Percentiles rank a stretch among this genome's conserved stretches.
phyloP scores from a whole-genome alignment of 148 eudicot species.

The Gaultheria prostrata region DNA sequence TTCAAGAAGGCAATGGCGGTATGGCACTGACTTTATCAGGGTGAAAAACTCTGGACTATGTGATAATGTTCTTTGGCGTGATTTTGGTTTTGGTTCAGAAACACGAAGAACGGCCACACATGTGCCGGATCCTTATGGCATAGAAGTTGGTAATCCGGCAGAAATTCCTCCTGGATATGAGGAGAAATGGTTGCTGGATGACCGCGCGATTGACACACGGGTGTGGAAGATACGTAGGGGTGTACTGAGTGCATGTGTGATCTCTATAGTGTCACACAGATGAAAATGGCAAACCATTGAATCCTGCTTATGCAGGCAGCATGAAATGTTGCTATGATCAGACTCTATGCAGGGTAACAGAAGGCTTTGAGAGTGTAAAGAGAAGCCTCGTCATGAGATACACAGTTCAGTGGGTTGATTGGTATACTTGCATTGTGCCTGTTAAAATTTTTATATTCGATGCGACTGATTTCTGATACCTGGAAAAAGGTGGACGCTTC shows the following conservation, averaged over 20 bases:
- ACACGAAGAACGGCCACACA: conserved; percentile 68
- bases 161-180: conserved; percentile 73
- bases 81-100: conserved; percentile 87
- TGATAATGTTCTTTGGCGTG: conserved; percentile 44
- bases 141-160: conserved; percentile 66
- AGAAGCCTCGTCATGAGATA: conserved; percentile 60
- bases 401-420: conserved; percentile 63
- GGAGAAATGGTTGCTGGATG: conserved; percentile 74
- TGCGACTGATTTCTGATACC: conserved; percentile 47
- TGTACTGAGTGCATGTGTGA: conserved; percentile 91
- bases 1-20: conserved; percentile 16
- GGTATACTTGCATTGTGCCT: conserved; percentile 61
- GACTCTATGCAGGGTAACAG: conserved; percentile 55
- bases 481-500: conserved; percentile 42
- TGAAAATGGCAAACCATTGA: conserved; percentile 40
- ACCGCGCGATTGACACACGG: conserved; percentile 92
- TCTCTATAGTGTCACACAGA: conserved; percentile 66
- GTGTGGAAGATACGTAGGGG: conserved; percentile 58
- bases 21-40: conserved; percentile 34
- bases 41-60: conserved; percentile 58
- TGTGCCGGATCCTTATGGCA: conserved; percentile 81
- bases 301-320: conserved; percentile 61
- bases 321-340: conserved; percentile 71
- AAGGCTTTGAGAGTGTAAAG: conserved; percentile 42
- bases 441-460: conserved; percentile 70